Percentiles rank a stretch among this genome's conserved stretches.
Evolutionary conservation across 495 filamentous ascomycete genomes (phyloP).

Genomic region (Neurospora sp.): DNA sequence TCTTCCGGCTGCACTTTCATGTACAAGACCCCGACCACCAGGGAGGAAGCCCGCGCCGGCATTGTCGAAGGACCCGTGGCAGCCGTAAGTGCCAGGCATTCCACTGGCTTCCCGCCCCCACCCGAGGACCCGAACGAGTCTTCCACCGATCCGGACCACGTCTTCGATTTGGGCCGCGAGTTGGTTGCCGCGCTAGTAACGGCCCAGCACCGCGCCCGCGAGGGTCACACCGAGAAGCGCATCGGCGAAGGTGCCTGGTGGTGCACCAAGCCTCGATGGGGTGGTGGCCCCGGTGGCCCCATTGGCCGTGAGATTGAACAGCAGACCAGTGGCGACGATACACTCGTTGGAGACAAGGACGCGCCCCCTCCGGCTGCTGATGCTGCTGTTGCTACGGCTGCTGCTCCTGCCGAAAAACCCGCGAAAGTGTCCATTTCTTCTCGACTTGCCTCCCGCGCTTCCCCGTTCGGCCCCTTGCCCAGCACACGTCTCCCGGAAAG

Average conservation of each 20-base stretch:
- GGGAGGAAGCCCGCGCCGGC: conserved; percentile 58
- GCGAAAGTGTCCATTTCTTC: neutral
- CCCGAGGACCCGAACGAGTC: neutral
- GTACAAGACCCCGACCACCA: conserved; percentile 57
- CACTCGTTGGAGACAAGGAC: conserved; percentile 34
- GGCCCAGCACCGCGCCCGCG: conserved; percentile 71
- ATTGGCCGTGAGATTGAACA: conserved; percentile 46
- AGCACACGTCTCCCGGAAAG: neutral
- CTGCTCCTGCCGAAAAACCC: conserved; percentile 4
- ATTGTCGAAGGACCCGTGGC: conserved; percentile 69
- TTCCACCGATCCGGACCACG: conserved; percentile 33
- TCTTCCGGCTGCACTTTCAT: conserved; percentile 45
- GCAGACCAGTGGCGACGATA: conserved; percentile 22
- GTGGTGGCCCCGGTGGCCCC: conserved; percentile 57
- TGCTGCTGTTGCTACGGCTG: neutral
- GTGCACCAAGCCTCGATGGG: conserved; percentile 64
- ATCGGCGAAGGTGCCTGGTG: conserved; percentile 77
- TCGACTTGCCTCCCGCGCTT: neutral
- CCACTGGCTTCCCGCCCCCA: conserved; percentile 33
- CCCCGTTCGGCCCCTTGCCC: neutral
- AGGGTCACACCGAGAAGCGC: conserved; percentile 53
- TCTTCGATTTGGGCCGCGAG: conserved; percentile 63
- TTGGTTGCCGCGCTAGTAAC: conserved; percentile 62
- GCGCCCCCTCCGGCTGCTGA: conserved; percentile 7
- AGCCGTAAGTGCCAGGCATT: conserved; percentile 47